phyloP scores from a whole-genome alignment of 805 yeast genomes.

The Nakazawaea laoshanensis region DNA sequence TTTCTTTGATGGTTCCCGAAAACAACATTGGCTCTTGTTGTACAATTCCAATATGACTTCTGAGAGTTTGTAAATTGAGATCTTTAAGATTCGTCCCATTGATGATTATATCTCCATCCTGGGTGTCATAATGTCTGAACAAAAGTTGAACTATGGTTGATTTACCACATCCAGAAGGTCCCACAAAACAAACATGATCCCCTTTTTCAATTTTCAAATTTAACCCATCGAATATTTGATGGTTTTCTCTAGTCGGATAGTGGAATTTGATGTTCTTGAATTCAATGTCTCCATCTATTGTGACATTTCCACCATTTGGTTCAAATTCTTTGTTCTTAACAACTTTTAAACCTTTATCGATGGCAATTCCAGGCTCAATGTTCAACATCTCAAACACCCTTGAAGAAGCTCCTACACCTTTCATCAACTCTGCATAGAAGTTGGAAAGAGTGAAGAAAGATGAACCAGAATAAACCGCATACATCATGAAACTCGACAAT shows the following conservation, averaged over 20 bases:
- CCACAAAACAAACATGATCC: constrained; percentile 87
- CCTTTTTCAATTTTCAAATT: constrained; percentile 63
- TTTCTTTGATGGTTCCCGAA: constrained; percentile 78
- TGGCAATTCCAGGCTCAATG: constrained; percentile 61
- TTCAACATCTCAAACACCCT: constrained; percentile 83
- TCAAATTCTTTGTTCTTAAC: constrained; percentile 14
- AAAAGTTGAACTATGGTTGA: constrained; percentile 78
- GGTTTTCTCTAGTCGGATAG: constrained; percentile 80
- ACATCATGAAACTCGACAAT: constrained; percentile 87
- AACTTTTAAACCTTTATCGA: constrained; percentile 51
- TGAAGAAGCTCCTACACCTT: constrained; percentile 94
- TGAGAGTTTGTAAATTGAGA: constrained; percentile 62
- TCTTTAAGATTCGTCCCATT: constrained; percentile 57
- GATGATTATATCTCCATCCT: constrained; percentile 50
- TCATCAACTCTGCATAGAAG: constrained; percentile 91
- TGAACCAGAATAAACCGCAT: constrained; percentile 89
- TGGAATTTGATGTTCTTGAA: constrained; percentile 60
- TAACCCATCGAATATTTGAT: constrained; percentile 53
- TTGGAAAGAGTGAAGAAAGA: constrained; percentile 86
- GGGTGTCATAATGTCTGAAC: constrained; percentile 78
- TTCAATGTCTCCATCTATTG: constrained; percentile 43
- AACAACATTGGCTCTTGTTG: constrained; percentile 89
- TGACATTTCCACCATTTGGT: constrained; percentile 18
- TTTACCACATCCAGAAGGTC: constrained; percentile 97
- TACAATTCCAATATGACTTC: constrained; percentile 79